These are phyloP conservation scores for Coemansia furcata DNA, from an alignment of 192 early-diverging fungal genomes.

Conservation along the genomic window DNA sequence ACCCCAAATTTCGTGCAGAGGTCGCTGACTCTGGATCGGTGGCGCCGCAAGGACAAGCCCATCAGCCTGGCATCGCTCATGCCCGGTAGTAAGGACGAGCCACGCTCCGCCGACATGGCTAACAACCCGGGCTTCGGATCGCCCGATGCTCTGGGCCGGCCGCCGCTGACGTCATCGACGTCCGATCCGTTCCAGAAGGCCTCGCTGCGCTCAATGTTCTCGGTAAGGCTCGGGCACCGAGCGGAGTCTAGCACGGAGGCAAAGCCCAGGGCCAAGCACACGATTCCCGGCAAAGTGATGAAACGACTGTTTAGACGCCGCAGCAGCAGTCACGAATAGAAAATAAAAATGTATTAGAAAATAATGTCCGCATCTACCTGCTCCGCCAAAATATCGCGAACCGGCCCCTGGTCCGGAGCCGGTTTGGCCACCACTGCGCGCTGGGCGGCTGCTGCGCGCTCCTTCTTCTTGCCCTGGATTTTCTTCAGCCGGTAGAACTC, in stretches of 20 bases:
- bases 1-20: not conserved
- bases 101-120: too few relatives aligned
- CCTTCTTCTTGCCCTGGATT: conserved; percentile 98
- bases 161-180: not conserved
- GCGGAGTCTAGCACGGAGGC: not conserved
- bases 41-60: conserved; percentile 2
- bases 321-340: conserved; percentile 4
- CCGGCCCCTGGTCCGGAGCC: conserved; percentile 5
- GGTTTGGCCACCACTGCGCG: conserved; percentile 16
- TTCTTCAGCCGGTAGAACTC: conserved; percentile 99
- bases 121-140: too few relatives aligned
- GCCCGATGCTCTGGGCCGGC: not conserved
- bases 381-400: conserved; percentile 45
- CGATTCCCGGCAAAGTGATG: conserved; percentile 9
- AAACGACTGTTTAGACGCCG: conserved; percentile 37
- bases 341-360: conserved; percentile 39
- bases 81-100: not conserved
- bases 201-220: not conserved
- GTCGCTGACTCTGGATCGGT: not conserved
- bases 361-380: conserved; percentile 60
- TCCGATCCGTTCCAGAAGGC: not conserved
- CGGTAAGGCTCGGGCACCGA: not conserved
- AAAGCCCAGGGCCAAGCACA: not conserved
- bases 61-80: conserved; percentile 16
- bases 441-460: conserved; percentile 58